Evolutionary conservation across 2,329 filamentous ascomycete species (phyloP).

Genomic region (Calonectria fujianensis): DNA sequence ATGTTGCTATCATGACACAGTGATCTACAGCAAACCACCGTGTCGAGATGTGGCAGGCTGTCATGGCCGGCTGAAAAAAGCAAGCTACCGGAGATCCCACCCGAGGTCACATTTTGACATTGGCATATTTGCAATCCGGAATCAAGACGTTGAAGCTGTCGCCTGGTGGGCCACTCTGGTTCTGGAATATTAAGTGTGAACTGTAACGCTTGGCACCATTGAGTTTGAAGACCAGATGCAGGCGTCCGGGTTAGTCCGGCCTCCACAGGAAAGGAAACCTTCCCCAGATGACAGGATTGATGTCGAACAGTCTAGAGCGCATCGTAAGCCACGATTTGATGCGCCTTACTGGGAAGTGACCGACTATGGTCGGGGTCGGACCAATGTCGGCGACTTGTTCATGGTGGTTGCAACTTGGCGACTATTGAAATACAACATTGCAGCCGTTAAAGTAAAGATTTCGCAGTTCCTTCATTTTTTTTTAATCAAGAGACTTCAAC

Average conservation of each 20-base stretch:
- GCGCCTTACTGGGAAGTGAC: background rate
- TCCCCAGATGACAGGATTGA: background rate
- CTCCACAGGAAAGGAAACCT: background rate
- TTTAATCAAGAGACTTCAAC: background rate
- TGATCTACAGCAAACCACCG: too few relatives aligned
- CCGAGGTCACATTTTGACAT: background rate
- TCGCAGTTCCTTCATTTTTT: background rate
- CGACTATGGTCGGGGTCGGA: slow-evolving; percentile 16
- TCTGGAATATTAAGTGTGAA: slow-evolving; percentile 9
- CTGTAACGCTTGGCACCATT: slow-evolving; percentile 4
- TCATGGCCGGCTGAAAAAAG: background rate
- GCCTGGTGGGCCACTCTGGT: background rate
- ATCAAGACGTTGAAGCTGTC: slow-evolving; percentile 3
- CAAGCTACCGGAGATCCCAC: background rate
- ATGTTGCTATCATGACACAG: background rate
- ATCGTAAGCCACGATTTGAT: background rate
- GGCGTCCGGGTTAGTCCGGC: slow-evolving; percentile 11
- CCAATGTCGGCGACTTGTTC: slow-evolving; percentile 34
- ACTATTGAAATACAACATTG: background rate
- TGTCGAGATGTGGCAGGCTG: background rate
- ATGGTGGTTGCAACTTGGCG: background rate
- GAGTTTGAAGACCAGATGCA: background rate
- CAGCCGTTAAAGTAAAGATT: background rate
- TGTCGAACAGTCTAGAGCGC: background rate
- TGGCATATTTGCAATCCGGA: background rate